These are phyloP conservation scores for Tolypocladium endophyticum DNA, from an alignment of 2,329 filamentous ascomycete genomes.

Conservation along the genomic window DNA sequence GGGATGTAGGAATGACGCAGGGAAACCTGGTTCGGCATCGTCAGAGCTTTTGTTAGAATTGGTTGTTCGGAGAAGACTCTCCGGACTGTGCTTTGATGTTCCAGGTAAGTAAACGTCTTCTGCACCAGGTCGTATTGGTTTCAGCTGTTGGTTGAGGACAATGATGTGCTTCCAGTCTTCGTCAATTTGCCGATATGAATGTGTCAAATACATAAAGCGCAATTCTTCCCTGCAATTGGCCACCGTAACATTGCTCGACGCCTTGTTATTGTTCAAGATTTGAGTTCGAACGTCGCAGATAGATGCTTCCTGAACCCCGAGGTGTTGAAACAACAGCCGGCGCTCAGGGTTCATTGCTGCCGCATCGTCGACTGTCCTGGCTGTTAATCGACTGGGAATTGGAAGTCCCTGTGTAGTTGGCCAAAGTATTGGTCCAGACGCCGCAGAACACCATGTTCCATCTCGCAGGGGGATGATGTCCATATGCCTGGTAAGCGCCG, in stretches of 20 bases:
- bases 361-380: not conserved
- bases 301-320: not conserved
- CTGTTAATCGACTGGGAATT: not conserved
- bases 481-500: not conserved
- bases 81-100: not conserved
- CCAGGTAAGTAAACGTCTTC: slow-evolving; percentile 1
- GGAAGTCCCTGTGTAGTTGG: not conserved
- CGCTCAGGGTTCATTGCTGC: not conserved
- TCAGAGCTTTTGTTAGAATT: not conserved
- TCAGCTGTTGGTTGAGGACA: not conserved
- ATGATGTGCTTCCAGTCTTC: not conserved
- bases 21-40: not conserved
- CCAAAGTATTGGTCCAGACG: not conserved
- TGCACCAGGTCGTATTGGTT: not conserved
- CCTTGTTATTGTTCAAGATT: not conserved
- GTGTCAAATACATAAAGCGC: slow-evolving; percentile 1
- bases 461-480: not conserved
- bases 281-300: not conserved
- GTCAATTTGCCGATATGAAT: not conserved
- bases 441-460: not conserved
- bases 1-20: not conserved
- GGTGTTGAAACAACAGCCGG: not conserved
- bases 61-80: not conserved
- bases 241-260: not conserved
- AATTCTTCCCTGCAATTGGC: not conserved